Base-by-base conservation (phyloP, 805 yeast species). In the Blastobotrys parvus region DNA sequence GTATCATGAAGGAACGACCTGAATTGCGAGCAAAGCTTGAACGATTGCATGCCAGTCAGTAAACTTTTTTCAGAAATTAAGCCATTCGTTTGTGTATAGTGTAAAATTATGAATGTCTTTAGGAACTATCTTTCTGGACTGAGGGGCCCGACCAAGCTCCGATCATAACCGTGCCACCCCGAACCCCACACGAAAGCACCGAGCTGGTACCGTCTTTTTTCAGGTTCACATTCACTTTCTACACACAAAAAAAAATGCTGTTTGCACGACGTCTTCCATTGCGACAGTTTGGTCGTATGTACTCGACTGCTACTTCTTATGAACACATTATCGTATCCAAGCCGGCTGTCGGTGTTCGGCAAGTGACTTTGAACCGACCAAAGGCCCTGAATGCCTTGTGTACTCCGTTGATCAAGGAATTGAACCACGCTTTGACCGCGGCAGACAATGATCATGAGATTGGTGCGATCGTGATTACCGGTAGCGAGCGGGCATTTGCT, bases 401-500 rank as follows among this genome's bases (percentile, higher is more conserved):
- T 55, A 55, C 58, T 16, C 61, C 63, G 2, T 47, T 69, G 27
- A 59, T 69, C 47, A 32, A 37, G 18, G 74, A 69, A 46, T 55
- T 69, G 30, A 60, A 64, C 54, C 55, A 53, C 17, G 72, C 70
- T 8, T 51, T 69, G 38, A 37, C 19, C 20, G 58, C 54, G 17
- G 68, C 69, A 3, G 69, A 67, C 32, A 43, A 54, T 17, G 74
- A 63, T 45, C 47, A 50, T 18, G 53, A 54, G 23, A 55, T 68
- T 46, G 74, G 74, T 2, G 74, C 76, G 4, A 68, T 69, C 33
- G 73, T 73, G 11, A 43, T 73, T 27, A 71, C 77, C 10, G 78
- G 78, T 1, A 56, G 57, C 33, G 64, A 64, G 44, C 58, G 55
- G 45, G 77, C 75, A 2, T 73, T 73, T 50, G 77, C 78, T 30